Conservation (phyloP, 495 filamentous ascomycete genomes). For the Neurospora intermedia region DNA sequence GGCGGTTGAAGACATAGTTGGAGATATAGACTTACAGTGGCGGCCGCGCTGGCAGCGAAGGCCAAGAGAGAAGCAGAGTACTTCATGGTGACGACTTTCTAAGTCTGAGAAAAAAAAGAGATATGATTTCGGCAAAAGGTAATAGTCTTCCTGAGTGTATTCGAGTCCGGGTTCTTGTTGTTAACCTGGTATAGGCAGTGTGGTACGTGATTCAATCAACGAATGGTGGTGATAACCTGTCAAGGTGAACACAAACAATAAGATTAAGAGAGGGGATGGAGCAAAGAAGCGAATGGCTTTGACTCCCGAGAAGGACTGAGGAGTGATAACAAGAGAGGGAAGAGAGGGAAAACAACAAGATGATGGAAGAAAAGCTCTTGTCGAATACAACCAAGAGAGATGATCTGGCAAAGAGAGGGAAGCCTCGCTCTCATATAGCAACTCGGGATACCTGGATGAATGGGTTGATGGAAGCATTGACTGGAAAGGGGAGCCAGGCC, state of each 20-base stretch:
- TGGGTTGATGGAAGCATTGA: neutral
- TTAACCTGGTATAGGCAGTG: neutral
- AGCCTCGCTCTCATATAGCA: constrained; percentile 9
- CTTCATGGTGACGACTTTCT: constrained; percentile 34
- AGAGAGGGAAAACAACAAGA: neutral
- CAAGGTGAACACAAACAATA: constrained; percentile 9
- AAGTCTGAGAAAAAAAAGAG: neutral
- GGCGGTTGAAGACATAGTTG: neutral
- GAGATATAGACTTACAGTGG: constrained; percentile 34
- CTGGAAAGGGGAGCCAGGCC: neutral
- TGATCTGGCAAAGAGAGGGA: constrained; percentile 1
- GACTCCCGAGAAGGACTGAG: constrained; percentile 17
- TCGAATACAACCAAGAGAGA: neutral
- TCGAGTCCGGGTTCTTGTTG: neutral
- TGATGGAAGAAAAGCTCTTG: neutral
- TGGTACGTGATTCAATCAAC: constrained; percentile 7
- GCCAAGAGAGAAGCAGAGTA: constrained; percentile 37
- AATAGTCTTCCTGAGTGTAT: neutral
- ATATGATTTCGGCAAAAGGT: constrained; percentile 12
- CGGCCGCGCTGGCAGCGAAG: constrained; percentile 47
- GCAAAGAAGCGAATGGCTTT: constrained; percentile 50
- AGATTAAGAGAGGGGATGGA: constrained; percentile 23
- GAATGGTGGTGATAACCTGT: constrained; percentile 10
- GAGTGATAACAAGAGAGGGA: neutral
- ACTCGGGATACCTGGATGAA: neutral